Percentiles rank a stretch among this genome's conserved stretches.
Evolutionary conservation across 495 filamentous ascomycete genomes (phyloP).

Genomic region (Clohesyomyces aquaticus): DNA sequence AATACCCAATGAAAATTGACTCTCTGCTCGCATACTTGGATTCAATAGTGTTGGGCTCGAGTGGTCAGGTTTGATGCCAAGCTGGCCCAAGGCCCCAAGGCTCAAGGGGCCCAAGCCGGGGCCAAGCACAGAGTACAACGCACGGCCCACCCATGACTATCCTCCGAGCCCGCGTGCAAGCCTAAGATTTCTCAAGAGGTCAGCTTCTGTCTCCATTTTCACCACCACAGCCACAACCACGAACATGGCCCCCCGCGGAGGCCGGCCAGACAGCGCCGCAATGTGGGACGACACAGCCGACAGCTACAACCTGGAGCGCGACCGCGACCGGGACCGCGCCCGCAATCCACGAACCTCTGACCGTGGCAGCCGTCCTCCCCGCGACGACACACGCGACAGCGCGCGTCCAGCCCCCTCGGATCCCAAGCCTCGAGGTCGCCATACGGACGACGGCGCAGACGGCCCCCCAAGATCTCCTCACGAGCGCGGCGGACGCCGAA

Average conservation of each 20-base stretch:
- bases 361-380: too few relatives aligned
- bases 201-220: too few relatives aligned
- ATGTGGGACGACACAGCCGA: neutral
- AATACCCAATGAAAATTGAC: too few relatives aligned
- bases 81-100: too few relatives aligned
- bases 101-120: too few relatives aligned
- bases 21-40: too few relatives aligned
- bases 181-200: too few relatives aligned
- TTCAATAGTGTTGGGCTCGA: too few relatives aligned
- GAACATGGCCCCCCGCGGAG: neutral
- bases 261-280: constrained; percentile 1
- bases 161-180: too few relatives aligned
- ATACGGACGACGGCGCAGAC: neutral
- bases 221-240: constrained; percentile 3
- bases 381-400: neutral
- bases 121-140: too few relatives aligned
- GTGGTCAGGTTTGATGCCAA: too few relatives aligned
- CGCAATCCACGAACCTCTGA: constrained; percentile 8
- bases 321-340: constrained; percentile 8
- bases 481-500: neutral
- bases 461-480: neutral
- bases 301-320: neutral
- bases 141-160: too few relatives aligned
- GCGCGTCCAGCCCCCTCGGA: neutral
- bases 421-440: neutral